Conservation (phyloP, 345 rosid genomes). For the Adansonia digitata region DNA sequence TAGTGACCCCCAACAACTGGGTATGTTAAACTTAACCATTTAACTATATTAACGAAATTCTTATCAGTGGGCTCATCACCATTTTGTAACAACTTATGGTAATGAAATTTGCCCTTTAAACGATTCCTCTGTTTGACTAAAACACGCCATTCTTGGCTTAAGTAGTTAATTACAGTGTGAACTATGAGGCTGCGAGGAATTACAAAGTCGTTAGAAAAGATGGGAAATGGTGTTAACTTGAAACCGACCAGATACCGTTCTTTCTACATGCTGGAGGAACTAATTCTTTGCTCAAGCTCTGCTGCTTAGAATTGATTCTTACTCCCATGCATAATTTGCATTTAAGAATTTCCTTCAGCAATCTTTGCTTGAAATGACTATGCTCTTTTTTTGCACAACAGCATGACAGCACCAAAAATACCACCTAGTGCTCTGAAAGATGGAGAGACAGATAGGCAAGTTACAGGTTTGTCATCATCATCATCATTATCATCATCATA, state of each 20-base stretch:
- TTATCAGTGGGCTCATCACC: not conserved
- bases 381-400: slow-evolving; percentile 22
- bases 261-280: not conserved
- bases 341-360: not conserved
- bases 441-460: slow-evolving; percentile 72
- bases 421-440: slow-evolving; percentile 58
- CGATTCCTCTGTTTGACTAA: not conserved
- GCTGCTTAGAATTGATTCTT: not conserved
- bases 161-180: not conserved
- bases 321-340: not conserved
- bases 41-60: not conserved
- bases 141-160: not conserved
- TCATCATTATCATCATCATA: not conserved
- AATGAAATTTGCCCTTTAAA: not conserved
- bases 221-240: not conserved
- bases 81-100: not conserved
- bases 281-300: not conserved
- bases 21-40: slow-evolving; percentile 29
- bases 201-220: not conserved
- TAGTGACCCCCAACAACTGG: slow-evolving; percentile 86
- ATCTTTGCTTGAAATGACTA: not conserved
- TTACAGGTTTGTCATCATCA: slow-evolving; percentile 45
- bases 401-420: slow-evolving; percentile 83
- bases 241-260: not conserved
- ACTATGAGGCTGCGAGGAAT: not conserved